Evolutionary conservation across 2,329 filamentous ascomycete genomes (phyloP).

Genomic region (Zasmidium cellare): DNA sequence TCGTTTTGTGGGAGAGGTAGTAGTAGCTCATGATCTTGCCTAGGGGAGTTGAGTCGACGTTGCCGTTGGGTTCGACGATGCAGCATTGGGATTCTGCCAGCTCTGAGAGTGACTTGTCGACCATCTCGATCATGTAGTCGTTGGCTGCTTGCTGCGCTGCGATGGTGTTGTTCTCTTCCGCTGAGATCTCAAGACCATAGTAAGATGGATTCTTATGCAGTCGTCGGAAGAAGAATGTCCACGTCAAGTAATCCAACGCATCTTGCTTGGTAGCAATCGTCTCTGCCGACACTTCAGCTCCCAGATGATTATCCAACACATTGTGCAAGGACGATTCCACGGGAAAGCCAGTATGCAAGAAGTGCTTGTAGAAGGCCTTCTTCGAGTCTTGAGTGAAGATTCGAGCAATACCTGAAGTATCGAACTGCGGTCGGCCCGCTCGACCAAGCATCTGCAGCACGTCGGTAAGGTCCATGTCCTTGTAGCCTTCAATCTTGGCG

Average conservation of each 20-base stretch:
- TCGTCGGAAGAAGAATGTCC: constrained; percentile 98
- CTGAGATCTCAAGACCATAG: constrained; percentile 91
- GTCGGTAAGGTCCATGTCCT: constrained; percentile 98
- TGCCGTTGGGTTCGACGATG: constrained; percentile 77
- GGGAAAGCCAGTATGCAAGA: constrained; percentile 94
- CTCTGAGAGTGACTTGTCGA: constrained; percentile 80
- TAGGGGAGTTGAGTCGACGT: constrained; percentile 84
- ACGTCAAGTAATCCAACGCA: constrained; percentile 93
- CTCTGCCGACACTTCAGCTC: constrained; percentile 89
- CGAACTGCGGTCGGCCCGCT: constrained; percentile 93
- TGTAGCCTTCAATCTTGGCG: constrained; percentile 95
- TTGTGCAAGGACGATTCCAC: constrained; percentile 96
- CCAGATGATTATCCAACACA: constrained; percentile 93
- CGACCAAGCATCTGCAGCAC: constrained; percentile 97
- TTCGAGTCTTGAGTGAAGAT: constrained; percentile 98
- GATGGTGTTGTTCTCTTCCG: constrained; percentile 87
- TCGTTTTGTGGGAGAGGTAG: constrained; percentile 90
- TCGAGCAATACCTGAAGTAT: constrained; percentile 89
- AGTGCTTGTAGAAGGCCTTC: constrained; percentile 99
- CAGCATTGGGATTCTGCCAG: constrained; percentile 84
- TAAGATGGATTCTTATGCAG: constrained; percentile 98
- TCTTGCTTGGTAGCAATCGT: constrained; percentile 95
- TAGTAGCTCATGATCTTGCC: constrained; percentile 99
- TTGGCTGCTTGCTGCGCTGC: constrained; percentile 85
- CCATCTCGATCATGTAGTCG: constrained; percentile 90